Percentiles rank a stretch among this genome's conserved stretches.
These are phyloP conservation scores for Leptographium galeiforme DNA, from an alignment of 2,329 filamentous ascomycete species.

Conservation along the genomic window DNA sequence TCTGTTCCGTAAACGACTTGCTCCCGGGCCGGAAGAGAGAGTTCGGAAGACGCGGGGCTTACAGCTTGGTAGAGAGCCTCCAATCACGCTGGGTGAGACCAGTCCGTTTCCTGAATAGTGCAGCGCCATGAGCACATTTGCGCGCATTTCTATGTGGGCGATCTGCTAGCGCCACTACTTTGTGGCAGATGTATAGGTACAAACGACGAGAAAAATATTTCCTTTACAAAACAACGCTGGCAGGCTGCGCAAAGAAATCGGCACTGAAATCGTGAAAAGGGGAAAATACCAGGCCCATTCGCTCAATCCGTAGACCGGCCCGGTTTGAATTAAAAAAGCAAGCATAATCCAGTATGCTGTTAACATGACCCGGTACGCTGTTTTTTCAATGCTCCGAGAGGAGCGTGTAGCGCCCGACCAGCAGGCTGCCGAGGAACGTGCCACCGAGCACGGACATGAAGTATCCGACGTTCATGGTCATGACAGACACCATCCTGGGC, in stretches of 20 bases:
- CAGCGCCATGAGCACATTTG: conserved; percentile 10
- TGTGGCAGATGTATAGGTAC: neutral
- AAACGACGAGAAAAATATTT: neutral
- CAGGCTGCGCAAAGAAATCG: no score
- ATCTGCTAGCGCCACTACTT: conserved; percentile 4
- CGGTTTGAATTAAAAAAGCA: neutral
- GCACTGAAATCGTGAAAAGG: neutral
- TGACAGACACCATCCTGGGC: conserved; percentile 75
- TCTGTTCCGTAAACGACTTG: no score
- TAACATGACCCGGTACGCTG: no score
- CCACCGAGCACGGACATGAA: conserved; percentile 62
- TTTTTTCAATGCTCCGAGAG: conserved; percentile 31
- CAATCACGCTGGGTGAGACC: no score
- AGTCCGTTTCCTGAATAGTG: neutral
- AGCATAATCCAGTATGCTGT: neutral
- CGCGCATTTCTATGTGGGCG: conserved; percentile 10
- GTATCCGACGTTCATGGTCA: conserved; percentile 73
- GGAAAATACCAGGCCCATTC: no score
- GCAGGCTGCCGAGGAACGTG: conserved; percentile 75
- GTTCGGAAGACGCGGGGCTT: no score
- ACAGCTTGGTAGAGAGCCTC: no score
- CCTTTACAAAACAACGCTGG: neutral
- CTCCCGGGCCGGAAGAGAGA: no score
- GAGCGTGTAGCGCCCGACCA: conserved; percentile 55
- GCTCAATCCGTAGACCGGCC: no score